Evolutionary conservation across 495 filamentous ascomycete species (phyloP), one percentile per base, ranked within the genome.

Genomic region (Clavariopsis aquatica): DNA sequence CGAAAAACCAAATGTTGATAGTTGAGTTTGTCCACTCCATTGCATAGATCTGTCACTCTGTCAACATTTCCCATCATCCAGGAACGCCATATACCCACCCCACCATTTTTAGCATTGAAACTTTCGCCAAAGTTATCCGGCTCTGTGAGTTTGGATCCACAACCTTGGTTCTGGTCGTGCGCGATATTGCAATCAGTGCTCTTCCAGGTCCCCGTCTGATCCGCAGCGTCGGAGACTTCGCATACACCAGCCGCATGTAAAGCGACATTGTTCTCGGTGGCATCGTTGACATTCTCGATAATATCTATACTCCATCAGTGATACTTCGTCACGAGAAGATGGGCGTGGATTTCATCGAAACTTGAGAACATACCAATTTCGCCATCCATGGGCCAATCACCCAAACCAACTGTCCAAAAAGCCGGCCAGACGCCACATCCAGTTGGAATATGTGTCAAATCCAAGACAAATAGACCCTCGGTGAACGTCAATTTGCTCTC

Each of bases 321-420:
- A 45, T 17, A 17, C 12, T 43, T 15, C n/a, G 12, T 34, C 31
- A 34, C 31, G 12, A 6, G 12, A 7, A 43, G 3, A 9, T 17
- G n/a, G 12, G 3, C 38, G 2, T 15, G 38, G 38, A 17, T 43
- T 15, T 6, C 12, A 15, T 17, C 2, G 38, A 43, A 17, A 43
- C 24, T 28, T 28, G 24, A 26, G 29, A 12, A 26, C 46, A 12
- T 92, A 79, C 96, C 92, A 24, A 72, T 73, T 47, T 70, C 91
- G 27, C 93, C 93, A 36, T 83, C 80, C 8, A 74, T 69, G 0
- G 92, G 93, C 93, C 92, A 98, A 51, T 85, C 79, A 6, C 72
- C 62, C 10, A 65, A 63, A 29, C 65, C 60, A 19, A 28, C 49
- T 15, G 64, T 68, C 69, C 60, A 70, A 23, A 68, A 70, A 20